Evolutionary conservation across 257 asterid species (phyloP).

Genomic region (Scutellaria galericulata): DNA sequence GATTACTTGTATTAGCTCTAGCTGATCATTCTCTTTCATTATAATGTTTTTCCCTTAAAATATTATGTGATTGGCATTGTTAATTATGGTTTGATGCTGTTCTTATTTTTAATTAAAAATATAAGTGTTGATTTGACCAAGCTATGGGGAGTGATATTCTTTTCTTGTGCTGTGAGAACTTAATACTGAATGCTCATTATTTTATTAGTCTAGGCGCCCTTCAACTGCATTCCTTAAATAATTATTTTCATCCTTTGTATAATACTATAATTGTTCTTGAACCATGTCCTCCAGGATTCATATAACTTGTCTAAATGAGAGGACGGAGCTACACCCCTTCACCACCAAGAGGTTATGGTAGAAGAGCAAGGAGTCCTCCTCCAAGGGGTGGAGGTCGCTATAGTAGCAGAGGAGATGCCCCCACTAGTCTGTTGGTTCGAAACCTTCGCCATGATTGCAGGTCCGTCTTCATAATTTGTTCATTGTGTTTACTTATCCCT

Average conservation of each 20-base stretch:
- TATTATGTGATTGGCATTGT: background rate
- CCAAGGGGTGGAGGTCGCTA: slow-evolving; percentile 65
- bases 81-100: background rate
- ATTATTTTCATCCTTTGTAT: background rate
- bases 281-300: slow-evolving; percentile 29
- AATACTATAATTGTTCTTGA: background rate
- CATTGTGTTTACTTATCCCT: background rate
- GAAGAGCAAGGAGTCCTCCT: slow-evolving; percentile 86
- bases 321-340: slow-evolving; percentile 95
- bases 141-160: background rate
- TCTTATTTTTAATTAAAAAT: no score
- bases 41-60: background rate
- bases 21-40: slow-evolving; percentile 42
- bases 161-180: background rate
- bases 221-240: background rate
- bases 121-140: no score
- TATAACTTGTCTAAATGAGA: slow-evolving; percentile 55
- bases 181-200: background rate
- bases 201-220: background rate
- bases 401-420: slow-evolving; percentile 68
- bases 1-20: slow-evolving; percentile 51
- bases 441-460: slow-evolving; percentile 95
- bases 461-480: slow-evolving; percentile 33
- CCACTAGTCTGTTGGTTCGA: slow-evolving; percentile 92
- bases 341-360: slow-evolving; percentile 90